phyloP scores from a whole-genome alignment of 2,329 filamentous ascomycete genomes.

The Colletotrichum sp. region DNA sequence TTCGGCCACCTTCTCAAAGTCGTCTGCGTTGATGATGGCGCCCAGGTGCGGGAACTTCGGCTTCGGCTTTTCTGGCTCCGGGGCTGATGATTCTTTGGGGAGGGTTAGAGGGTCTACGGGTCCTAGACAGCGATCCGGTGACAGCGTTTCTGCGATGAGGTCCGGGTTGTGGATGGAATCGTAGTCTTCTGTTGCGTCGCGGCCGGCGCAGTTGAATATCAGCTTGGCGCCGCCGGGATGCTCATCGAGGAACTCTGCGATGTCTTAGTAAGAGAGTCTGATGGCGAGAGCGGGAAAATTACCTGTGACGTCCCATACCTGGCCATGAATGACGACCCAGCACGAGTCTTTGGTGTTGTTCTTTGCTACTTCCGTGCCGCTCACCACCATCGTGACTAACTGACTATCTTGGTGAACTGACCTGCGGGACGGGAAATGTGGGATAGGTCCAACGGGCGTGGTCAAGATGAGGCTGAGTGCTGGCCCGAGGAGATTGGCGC shows the following conservation, averaged over 20 bases:
- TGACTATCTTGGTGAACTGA: neutral
- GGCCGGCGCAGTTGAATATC: conserved; percentile 36
- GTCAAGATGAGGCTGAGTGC: neutral
- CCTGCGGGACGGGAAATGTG: neutral
- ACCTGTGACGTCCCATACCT: conserved; percentile 26
- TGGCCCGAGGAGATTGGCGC: neutral
- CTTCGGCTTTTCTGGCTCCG: neutral
- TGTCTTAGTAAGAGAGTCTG: neutral
- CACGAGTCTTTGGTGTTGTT: conserved; percentile 23
- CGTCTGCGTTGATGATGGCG: conserved; percentile 38
- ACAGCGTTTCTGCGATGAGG: conserved; percentile 32
- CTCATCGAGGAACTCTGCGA: conserved; percentile 33
- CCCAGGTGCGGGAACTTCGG: conserved; percentile 28
- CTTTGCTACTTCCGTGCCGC: conserved; percentile 21
- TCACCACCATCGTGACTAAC: neutral
- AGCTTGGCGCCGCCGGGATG: conserved; percentile 37
- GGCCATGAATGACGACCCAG: conserved; percentile 26
- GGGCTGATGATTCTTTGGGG: neutral
- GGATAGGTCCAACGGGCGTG: neutral
- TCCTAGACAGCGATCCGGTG: conserved; percentile 28
- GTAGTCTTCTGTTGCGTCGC: conserved; percentile 38
- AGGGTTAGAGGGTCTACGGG: conserved; percentile 24
- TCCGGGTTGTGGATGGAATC: conserved; percentile 36
- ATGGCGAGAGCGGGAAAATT: neutral
- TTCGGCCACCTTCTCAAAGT: conserved; percentile 41